Conservation (phyloP, 1,284 basidiomycete genomes). For the Ceratobasidium sp. region DNA sequence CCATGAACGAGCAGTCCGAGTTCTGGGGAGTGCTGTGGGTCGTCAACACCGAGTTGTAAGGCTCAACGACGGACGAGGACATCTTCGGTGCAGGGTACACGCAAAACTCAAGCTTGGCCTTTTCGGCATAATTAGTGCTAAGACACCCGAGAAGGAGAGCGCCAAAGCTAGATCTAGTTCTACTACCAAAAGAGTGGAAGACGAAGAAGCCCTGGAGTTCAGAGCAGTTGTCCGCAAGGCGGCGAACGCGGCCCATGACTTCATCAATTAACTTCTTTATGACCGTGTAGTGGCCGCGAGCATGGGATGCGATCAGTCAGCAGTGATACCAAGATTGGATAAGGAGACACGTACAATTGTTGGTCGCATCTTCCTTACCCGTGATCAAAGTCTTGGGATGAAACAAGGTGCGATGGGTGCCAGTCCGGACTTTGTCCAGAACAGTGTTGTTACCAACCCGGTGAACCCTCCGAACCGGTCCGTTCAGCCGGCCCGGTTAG, state of each 20-base stretch:
- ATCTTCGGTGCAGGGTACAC: constrained; percentile 91
- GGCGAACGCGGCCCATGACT: constrained; percentile 96
- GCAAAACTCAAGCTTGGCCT: constrained; percentile 99
- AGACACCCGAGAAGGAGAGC: constrained; percentile 96
- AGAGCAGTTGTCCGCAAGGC: constrained; percentile 96
- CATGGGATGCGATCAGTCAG: constrained; percentile 68
- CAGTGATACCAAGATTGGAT: constrained; percentile 46
- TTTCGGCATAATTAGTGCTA: constrained; percentile 98
- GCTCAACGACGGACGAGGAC: constrained; percentile 93
- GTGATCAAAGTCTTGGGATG: constrained; percentile 99
- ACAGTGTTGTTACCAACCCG: too few relatives aligned
- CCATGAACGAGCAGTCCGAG: constrained; percentile 99
- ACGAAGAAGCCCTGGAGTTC: constrained; percentile 99
- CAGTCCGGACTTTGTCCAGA: constrained; percentile 81
- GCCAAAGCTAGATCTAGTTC: constrained; percentile 98
- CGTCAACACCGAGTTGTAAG: constrained; percentile 99
- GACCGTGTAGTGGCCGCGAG: constrained; percentile 97
- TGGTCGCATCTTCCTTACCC: constrained; percentile 99
- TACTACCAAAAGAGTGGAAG: constrained; percentile 99
- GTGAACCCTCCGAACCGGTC: too few relatives aligned
- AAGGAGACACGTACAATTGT: constrained; percentile 87
- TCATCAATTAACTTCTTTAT: constrained; percentile 87
- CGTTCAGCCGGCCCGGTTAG: too few relatives aligned
- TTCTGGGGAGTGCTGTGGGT: constrained; percentile 99
- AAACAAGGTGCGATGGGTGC: constrained; percentile 94